Evolutionary conservation across 2,329 filamentous ascomycete species (phyloP).

Genomic region (Lecanosticta acicola): DNA sequence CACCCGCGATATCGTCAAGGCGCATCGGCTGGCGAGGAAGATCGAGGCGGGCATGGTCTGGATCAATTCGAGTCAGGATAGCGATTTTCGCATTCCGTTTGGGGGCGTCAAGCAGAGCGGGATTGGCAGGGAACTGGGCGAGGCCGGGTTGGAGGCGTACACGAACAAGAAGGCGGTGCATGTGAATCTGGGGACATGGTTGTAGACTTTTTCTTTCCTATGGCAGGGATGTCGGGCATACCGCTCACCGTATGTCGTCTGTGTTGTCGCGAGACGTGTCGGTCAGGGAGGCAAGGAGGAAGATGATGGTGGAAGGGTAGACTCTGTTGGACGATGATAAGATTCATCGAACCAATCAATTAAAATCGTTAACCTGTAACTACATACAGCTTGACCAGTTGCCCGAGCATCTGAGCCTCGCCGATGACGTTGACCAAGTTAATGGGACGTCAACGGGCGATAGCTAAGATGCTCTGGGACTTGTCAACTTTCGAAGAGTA

Average conservation of each 20-base stretch:
- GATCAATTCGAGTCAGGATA: conserved; percentile 57
- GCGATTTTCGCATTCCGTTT: conserved; percentile 50
- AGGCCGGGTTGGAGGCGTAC: conserved; percentile 55
- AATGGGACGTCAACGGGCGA: conserved; percentile 14
- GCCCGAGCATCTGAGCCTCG: neutral
- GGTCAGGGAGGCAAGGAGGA: too few relatives aligned
- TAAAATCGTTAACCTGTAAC: neutral
- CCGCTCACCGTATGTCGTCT: too few relatives aligned
- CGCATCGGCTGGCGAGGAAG: conserved; percentile 45
- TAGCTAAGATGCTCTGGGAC: neutral
- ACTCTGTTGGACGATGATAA: too few relatives aligned
- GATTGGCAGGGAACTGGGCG: conserved; percentile 56
- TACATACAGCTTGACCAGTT: neutral
- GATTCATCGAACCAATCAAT: neutral
- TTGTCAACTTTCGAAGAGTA: neutral
- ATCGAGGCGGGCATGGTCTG: conserved; percentile 67
- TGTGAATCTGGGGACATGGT: conserved; percentile 42
- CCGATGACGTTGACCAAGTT: conserved; percentile 12
- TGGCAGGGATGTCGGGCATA: too few relatives aligned
- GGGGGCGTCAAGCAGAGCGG: conserved; percentile 58
- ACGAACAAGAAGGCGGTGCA: conserved; percentile 53
- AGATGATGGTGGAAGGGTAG: too few relatives aligned
- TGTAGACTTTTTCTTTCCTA: too few relatives aligned
- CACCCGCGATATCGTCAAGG: conserved; percentile 56
- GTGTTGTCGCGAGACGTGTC: too few relatives aligned